Evolutionary conservation across 1,139 yeast species (phyloP), one percentile per base, ranked within the genome.

Genomic region (Maudiozyma humilis): DNA sequence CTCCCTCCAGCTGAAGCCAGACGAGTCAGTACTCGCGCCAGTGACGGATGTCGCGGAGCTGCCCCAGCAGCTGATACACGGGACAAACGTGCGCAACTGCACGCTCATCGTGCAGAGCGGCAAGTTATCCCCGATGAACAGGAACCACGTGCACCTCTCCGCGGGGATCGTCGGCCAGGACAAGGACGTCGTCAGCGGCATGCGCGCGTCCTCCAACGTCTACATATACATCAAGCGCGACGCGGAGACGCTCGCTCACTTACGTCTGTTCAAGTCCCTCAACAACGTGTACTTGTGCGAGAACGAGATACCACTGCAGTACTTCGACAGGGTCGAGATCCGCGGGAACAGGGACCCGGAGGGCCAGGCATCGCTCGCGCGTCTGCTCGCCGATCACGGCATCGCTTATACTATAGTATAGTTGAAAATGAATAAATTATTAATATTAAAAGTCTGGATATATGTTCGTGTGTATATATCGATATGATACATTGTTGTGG

Each of bases 81-180:
- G 98, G 5, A 91, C 98, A 0, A 78, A 71, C 49, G 47, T 46
- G n/a, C 59, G 63, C 4, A 78, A 76, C 18, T 65, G 83, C 53
- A 57, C 66, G 1, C 47, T 56, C 10, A 86, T 87, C n/a, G 48
- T 72, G 18, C 47, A 63, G 31, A 53, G 71, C 10, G 78, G 78
- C 0, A 42, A 30, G 3, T 66, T 91, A 27, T 72, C 73, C 20
- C 68, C 65, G 44, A 86, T 88, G 96, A 66, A 62, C 29, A 67
- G 98, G 53, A 82, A 82, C 52, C 98, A 91, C 62, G 78, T 91
- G 18, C 98, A 91, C 63, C 71, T 91, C 57, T 79, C 89, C 2
- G 53, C 69, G 2, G 79, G 78, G 16, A 48, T 61, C 4, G 44
- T 58, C 46, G 55, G 68, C 50, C 47, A 54, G 1, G 64, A 60